Evolutionary conservation across 139 green algal species (phyloP), one percentile per base, ranked within the genome.

Genomic region (Helicosporidium sp.): DNA sequence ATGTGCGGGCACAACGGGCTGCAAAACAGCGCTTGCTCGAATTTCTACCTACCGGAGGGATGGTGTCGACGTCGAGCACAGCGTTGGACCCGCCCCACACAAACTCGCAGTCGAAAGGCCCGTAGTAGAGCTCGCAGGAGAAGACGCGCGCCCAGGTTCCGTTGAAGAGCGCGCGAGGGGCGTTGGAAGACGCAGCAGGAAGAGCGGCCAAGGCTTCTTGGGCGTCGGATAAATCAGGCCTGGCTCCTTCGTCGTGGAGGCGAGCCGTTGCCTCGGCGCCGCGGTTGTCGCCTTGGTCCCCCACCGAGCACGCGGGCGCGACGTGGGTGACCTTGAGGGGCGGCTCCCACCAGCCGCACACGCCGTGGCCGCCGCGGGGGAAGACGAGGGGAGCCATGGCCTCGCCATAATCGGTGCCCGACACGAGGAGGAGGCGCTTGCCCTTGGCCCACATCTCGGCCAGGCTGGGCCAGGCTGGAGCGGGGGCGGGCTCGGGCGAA

Each of bases 41-140:
- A 5, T 3, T 10, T 10, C 5, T 10, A 16, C 49, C 29, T 48
- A 58, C 58, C 22, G 26, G 28, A 22, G 58, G 52, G 26, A 68
- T 43, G 20, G 46, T 54, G 36, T 26, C 13, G 37, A 63, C 60
- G 36, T 53, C 47, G 17, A 59, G 53, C 29, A 51, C 46, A 4
- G 49, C 34, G 25, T 77, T 77, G 27, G 23, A 37, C 10, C 39
- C 40, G 20, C 50, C 43, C 47, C 45, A 76, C 43, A 64, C 35
- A 49, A 83, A 69, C 24, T 69, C 58, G 57, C 74, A 83, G 61
- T 76, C 73, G 27, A 79, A 54, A 6, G 68, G 71, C 19, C 74
- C 74, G 51, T 83, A 83, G 29, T 54, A 29, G 36, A 83, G 57
- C 54, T 79, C 63, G 52, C 74, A 83, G 24, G 57, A 68, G n/a